phyloP scores from a whole-genome alignment of 768 basidiomycete species.

The Imleria badia region DNA sequence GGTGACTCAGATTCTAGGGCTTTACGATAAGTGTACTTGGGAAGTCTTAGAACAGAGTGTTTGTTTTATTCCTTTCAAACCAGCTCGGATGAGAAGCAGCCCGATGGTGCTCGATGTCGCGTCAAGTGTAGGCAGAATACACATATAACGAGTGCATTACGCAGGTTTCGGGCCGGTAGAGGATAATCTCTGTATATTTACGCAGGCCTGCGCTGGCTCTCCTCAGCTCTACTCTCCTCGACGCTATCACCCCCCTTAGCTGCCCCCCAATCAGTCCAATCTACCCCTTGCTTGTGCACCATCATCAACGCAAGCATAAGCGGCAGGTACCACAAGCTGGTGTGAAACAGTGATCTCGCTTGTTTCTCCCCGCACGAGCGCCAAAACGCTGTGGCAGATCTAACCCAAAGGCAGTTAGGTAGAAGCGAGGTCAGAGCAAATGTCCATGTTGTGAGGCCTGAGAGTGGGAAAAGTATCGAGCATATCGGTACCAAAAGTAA shows the following conservation, averaged over 20 bases:
- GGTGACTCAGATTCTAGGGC: neutral
- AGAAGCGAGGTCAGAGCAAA: constrained; percentile 77
- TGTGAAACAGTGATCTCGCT: constrained; percentile 75
- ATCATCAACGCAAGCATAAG: constrained; percentile 91
- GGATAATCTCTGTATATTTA: neutral
- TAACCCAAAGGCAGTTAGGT: constrained; percentile 70
- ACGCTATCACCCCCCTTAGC: neutral
- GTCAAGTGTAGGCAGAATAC: neutral
- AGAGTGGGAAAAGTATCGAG: constrained; percentile 77
- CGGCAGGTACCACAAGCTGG: constrained; percentile 88
- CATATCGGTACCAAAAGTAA: constrained; percentile 75
- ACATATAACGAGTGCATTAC: neutral
- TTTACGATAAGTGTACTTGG: neutral
- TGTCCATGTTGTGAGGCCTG: constrained; percentile 89
- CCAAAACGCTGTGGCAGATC: constrained; percentile 78
- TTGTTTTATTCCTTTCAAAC: neutral
- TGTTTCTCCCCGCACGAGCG: constrained; percentile 67
- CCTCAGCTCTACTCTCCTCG: neutral
- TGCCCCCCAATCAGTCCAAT: constrained; percentile 62
- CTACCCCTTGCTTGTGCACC: constrained; percentile 86
- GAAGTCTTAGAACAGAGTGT: neutral
- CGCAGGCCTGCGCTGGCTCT: neutral
- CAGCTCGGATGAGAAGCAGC: neutral
- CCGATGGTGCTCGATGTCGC: neutral
- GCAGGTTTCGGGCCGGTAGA: neutral